These are phyloP conservation scores for Sherardia arvensis DNA, from an alignment of 257 asterid species.

Conservation along the genomic window DNA sequence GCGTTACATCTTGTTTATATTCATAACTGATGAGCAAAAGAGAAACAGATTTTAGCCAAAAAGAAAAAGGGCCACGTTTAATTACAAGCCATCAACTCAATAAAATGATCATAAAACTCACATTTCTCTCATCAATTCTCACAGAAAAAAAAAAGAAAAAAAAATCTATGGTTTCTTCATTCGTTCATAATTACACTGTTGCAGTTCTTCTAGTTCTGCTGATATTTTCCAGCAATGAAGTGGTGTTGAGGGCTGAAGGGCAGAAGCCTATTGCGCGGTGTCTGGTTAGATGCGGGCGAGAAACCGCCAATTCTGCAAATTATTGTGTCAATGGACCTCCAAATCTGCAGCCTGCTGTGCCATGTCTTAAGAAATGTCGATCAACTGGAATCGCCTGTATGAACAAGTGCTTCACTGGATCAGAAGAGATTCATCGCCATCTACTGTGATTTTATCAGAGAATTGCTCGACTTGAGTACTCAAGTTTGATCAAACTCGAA, in stretches of 20 bases:
- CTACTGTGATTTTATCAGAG: neutral
- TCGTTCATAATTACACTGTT: neutral
- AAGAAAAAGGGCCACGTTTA: neutral
- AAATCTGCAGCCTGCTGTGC: neutral
- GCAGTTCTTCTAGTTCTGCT: neutral
- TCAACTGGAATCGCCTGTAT: neutral
- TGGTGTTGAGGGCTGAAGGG: neutral
- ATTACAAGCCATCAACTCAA: neutral
- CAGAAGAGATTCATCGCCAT: neutral
- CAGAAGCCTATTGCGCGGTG: neutral
- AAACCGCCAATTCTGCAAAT: neutral
- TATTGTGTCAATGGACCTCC: neutral
- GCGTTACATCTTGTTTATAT: too few species aligned
- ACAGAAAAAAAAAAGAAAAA: too few species aligned
- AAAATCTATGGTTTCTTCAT: neutral
- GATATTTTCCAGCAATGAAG: neutral
- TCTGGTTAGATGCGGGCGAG: neutral
- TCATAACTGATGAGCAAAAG: too few species aligned
- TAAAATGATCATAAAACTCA: neutral
- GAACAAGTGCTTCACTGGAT: neutral
- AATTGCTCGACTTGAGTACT: neutral
- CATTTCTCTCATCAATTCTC: neutral
- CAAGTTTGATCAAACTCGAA: neutral
- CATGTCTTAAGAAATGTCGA: neutral
- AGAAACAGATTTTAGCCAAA: too few species aligned